Evolutionary conservation across 2,329 filamentous ascomycete species (phyloP), one percentile per base, ranked within the genome.

Genomic region (Cordyceps farinosa): DNA sequence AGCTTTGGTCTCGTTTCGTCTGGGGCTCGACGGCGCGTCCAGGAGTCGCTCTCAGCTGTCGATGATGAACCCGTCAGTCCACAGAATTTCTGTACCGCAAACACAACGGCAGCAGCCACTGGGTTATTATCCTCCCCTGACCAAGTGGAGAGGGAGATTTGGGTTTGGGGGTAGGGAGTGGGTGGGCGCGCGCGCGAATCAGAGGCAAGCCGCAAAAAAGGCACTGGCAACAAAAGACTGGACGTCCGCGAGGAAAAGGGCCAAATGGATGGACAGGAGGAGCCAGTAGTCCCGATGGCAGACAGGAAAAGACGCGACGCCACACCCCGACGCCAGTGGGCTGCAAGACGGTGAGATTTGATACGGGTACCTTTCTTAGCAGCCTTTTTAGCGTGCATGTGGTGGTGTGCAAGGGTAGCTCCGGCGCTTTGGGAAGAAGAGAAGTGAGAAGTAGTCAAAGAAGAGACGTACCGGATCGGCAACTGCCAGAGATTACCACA

Each of bases 31-130:
- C 34, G 38, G 44, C 36, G 36, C 51, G 44, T 45, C n/a, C 22
- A 57, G 44, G 53, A 62, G 45, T 40, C 61, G 53, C 61, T 57
- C 61, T 50, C 51, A 62, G 52, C 61, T 57, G 61, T 56, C 44
- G 40, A 53, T 32, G 47, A 47, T 45, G 40, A 40, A 48, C 58
- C 17, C 15, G 58, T 61, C 48, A 53, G 58, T 61, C 44, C 50
- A 38, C 50, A 38, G 50, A 38, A 22, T 22, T 53, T 53, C 17
- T 22, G 5, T 36, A 52, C 57, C 17, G n/a, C 17, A 38, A 29
- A 29, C 11, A 40, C 34, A 27, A 17, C 15, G 17, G 30, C 40
- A 30, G 32, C 22, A 61, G 42, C 59, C 50, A 61, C 50, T 42
- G 17, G 52, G 36, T 22, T 22, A 22, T 22, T n/a, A 22, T n/a